A percentile compares a stretch with the other conserved stretches of the same genome.
Conservation (phyloP, 2,329 filamentous ascomycete species). For the Clathrospora elynae region DNA sequence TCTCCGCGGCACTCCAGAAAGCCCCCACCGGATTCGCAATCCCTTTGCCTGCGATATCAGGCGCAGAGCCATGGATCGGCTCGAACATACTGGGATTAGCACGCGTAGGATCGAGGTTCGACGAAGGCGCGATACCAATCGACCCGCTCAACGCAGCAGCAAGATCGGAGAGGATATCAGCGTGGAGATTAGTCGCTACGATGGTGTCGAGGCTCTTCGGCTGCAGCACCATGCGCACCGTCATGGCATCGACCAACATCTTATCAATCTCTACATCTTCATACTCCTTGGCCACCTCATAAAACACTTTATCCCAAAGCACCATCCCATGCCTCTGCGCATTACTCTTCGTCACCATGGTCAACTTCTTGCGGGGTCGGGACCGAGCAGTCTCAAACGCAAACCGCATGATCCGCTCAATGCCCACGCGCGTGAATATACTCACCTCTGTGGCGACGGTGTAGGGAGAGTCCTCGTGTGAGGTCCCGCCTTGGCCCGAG, state of each 20-base stretch:
- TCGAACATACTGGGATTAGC: constrained; percentile 65
- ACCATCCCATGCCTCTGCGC: constrained; percentile 58
- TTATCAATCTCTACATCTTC: constrained; percentile 54
- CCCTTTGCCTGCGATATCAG: constrained; percentile 68
- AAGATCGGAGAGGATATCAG: constrained; percentile 70
- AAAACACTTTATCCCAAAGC: constrained; percentile 55
- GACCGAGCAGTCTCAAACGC: constrained; percentile 54
- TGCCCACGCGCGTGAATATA: constrained; percentile 54
- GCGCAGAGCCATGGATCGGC: constrained; percentile 67
- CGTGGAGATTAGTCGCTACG: constrained; percentile 56
- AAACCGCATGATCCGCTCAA: constrained; percentile 56
- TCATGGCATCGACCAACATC: constrained; percentile 59
- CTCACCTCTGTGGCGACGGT: constrained; percentile 55
- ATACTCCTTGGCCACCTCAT: constrained; percentile 54
- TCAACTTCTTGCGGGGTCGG: constrained; percentile 53
- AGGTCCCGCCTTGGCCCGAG: constrained; percentile 53
- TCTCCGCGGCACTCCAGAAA: constrained; percentile 72
- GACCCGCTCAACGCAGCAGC: constrained; percentile 69
- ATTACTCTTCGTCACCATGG: constrained; percentile 58
- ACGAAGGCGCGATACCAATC: constrained; percentile 71
- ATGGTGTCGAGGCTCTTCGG: constrained; percentile 55
- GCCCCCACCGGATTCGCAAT: constrained; percentile 68
- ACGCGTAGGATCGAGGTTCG: constrained; percentile 67
- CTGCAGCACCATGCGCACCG: constrained; percentile 55
- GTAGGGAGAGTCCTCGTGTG: constrained; percentile 48